Conservation (phyloP, 768 basidiomycete species). For the Suillus variegatus region DNA sequence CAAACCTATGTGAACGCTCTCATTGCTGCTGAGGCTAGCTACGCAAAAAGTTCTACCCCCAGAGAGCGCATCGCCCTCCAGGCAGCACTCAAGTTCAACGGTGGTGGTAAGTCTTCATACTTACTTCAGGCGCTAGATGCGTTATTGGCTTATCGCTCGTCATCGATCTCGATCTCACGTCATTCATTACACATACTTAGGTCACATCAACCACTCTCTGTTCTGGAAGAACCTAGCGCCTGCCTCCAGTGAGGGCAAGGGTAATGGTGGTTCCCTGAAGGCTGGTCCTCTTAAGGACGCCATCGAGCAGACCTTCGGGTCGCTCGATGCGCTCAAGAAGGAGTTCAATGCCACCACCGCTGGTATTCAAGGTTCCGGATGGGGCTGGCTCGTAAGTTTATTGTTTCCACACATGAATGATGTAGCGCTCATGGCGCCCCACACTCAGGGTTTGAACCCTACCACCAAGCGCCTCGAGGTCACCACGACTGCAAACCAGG, state of each 20-base stretch:
- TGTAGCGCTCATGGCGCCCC: constrained; percentile 5
- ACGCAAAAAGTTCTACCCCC: constrained; percentile 64
- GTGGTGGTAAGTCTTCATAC: constrained; percentile 66
- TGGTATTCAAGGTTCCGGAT: constrained; percentile 90
- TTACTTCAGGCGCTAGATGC: background rate
- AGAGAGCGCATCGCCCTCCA: constrained; percentile 87
- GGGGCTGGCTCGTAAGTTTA: constrained; percentile 90
- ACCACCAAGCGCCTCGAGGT: constrained; percentile 75
- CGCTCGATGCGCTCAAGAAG: constrained; percentile 69
- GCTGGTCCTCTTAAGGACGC: constrained; percentile 69
- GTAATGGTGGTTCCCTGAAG: constrained; percentile 58
- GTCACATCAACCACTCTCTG: constrained; percentile 92
- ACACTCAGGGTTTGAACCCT: constrained; percentile 66
- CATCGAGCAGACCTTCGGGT: constrained; percentile 64
- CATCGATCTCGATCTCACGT: constrained; percentile 15
- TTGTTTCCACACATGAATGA: background rate
- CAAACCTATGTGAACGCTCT: constrained; percentile 92
- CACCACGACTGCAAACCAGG: constrained; percentile 93
- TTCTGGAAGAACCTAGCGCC: constrained; percentile 97
- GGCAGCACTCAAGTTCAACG: constrained; percentile 93
- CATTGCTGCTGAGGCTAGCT: constrained; percentile 84
- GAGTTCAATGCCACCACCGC: constrained; percentile 85
- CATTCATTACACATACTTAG: constrained; percentile 35
- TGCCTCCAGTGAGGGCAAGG: constrained; percentile 49
- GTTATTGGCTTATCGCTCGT: constrained; percentile 13